Evolutionary conservation across 1,284 basidiomycete species (phyloP), one percentile per base, ranked within the genome.

Genomic region (Apiotrichum mycotoxinovorans): DNA sequence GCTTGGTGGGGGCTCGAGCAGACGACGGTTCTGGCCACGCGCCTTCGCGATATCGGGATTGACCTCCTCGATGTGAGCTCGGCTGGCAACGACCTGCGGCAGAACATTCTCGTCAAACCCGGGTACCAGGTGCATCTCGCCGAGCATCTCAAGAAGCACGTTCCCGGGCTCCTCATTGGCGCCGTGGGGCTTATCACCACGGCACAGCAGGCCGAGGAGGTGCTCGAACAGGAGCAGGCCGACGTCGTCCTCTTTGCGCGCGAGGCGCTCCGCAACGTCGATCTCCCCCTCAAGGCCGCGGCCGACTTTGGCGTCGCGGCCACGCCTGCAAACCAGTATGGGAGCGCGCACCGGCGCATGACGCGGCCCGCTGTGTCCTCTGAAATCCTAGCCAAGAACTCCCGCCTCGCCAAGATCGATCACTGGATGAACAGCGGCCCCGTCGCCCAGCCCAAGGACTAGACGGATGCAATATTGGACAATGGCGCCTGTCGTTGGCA

Each of bases 91-190:
- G 87, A 83, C 78, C 70, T 66, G 4, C 69, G 81, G 57, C 85
- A 87, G 71, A 62, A 71, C 50, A 85, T 89, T 60, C 60, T 79
- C 0, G 57, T 84, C 45, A 78, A 70, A 7, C 86, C 84, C n/a
- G 84, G 83, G 3, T 89, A 87, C 72, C 68, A 88, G 83, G 83
- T 87, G 2, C 85, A 82, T 2, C 87, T 88, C 67, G 84, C 88
- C 0, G 83, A 83, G 61, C 81, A 80, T 33, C 72, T 90, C 66
- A 89, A 88, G 78, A 80, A 83, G 56, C 80, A 82, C 4, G 75
- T 85, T 57, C 82, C 83, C 1, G 72, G 80, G 35, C 64, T 88
- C n/a, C 66, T 78, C 5, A 73, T 89, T 52, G 83, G 84, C 17
- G 70, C 85, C 2, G 89, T 91, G 22, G 89, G 89, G 1, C 70